Base-by-base conservation (phyloP, 176 grass and related monocot genomes). In the Hordeum vulgare region DNA sequence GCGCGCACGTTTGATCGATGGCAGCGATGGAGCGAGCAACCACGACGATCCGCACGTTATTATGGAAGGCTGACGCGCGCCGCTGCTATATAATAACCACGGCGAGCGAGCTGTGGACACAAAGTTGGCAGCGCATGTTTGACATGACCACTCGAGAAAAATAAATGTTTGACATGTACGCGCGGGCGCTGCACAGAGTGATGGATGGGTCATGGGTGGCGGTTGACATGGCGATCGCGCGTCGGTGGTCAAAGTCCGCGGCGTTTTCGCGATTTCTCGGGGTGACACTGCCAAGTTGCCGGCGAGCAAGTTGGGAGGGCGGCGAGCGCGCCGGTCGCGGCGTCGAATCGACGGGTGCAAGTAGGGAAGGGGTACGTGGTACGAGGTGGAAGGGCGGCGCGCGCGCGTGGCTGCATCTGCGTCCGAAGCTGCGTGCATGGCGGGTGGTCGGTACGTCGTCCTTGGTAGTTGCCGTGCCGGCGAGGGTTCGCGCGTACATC, bases 231-330 rank as follows among this genome's bases (percentile, higher is more conserved):
- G 53, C 54, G 71, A 11, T 28, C 9, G 60, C 9, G 60, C 59
- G 76, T 51, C 76, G 54, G 84, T 79, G 83, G 75, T 47, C 62
- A 81, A 80, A 71, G 51, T 71, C 76, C 10, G 24, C 29, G 2
- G 47, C 25, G 18, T 45, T 27, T 79, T 77, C 29, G 49, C 21
- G 10, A 41, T 13, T 31, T 42, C n/a, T 23, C 74, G 17, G 63
- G 63, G 29, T 3, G 63, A 15, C 63, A 3, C 3, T 56, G 51
- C 7, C 51, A 56, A 12, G 42, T 25, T 59, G 74, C 29, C 49
- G 73, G 23, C 15, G 24, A 11, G 80, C 7, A 61, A 34, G 71
- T 45, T 44, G 26, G 35, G 61, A 49, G 28, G 7, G 18, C 51
- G 51, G 51, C 51, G 51, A 54, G 51, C 51, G 0, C 0, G 40